These are phyloP conservation scores for Ogataea parapolymorpha DNA, from an alignment of 805 yeast genomes.

Conservation along the genomic window DNA sequence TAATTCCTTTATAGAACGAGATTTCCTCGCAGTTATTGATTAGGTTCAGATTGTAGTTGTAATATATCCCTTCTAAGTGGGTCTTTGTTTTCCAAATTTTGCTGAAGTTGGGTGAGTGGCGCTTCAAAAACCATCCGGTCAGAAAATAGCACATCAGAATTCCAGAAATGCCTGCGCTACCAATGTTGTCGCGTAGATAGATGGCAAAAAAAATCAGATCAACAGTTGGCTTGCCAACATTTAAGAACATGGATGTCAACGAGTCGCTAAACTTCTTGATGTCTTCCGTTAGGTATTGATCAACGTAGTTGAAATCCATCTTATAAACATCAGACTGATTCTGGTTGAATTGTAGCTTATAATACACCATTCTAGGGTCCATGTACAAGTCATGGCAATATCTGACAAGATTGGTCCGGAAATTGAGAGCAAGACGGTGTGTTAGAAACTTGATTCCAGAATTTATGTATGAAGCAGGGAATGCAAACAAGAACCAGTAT, in stretches of 20 bases:
- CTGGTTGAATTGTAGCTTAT: constrained; percentile 67
- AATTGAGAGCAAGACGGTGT: constrained; percentile 71
- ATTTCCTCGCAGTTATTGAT: constrained; percentile 91
- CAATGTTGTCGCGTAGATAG: constrained; percentile 80
- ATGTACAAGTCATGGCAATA: constrained; percentile 88
- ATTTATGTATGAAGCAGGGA: constrained; percentile 91
- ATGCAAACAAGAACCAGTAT: constrained; percentile 86
- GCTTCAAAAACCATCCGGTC: constrained; percentile 72
- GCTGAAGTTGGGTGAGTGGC: constrained; percentile 82
- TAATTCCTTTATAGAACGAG: constrained; percentile 88
- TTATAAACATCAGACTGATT: constrained; percentile 32
- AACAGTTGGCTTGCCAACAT: constrained; percentile 86
- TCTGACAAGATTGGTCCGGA: constrained; percentile 78
- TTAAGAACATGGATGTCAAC: constrained; percentile 78
- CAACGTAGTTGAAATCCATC: constrained; percentile 59
- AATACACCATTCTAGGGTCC: constrained; percentile 76
- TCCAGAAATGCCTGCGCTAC: constrained; percentile 81
- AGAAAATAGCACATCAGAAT: constrained; percentile 75
- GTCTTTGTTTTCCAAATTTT: constrained; percentile 69
- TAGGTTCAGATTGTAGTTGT: constrained; percentile 79
- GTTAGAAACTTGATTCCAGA: constrained; percentile 83
- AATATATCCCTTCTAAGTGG: constrained; percentile 81
- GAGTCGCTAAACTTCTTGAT: constrained; percentile 76
- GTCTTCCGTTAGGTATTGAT: constrained; percentile 84
- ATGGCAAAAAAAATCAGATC: constrained; percentile 82